These are phyloP conservation scores for Penicillium palitans DNA, from an alignment of 2,329 filamentous ascomycete genomes.

Conservation along the genomic window DNA sequence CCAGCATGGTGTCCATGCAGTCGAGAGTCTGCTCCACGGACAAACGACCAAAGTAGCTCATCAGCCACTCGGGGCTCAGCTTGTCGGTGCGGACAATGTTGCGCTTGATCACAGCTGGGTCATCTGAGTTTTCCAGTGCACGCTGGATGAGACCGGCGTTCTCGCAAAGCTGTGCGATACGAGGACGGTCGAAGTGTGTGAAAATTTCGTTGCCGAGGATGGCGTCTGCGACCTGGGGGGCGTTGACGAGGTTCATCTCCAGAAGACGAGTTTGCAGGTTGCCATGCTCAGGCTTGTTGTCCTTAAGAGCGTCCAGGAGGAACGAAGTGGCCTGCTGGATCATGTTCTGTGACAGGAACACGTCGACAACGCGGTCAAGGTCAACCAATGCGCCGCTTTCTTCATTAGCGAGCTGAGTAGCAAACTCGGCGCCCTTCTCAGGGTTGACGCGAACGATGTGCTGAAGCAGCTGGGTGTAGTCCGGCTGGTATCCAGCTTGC, in stretches of 20 bases:
- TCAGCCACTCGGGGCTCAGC: conserved; percentile 86
- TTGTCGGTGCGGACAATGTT: conserved; percentile 80
- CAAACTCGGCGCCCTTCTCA: conserved; percentile 93
- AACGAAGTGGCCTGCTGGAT: conserved; percentile 98
- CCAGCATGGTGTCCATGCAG: conserved; percentile 94
- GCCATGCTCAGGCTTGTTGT: conserved; percentile 90
- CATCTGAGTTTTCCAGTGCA: conserved; percentile 92
- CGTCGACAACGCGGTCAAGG: conserved; percentile 90
- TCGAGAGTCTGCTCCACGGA: conserved; percentile 95
- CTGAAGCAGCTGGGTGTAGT: conserved; percentile 88
- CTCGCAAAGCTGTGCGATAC: conserved; percentile 88
- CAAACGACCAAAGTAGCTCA: conserved; percentile 88
- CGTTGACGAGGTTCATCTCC: conserved; percentile 97
- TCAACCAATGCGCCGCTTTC: conserved; percentile 86
- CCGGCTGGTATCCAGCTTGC: conserved; percentile 85
- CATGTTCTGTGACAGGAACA: conserved; percentile 98
- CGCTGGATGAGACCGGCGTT: conserved; percentile 83
- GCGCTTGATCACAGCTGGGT: conserved; percentile 85
- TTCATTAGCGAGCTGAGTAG: conserved; percentile 84
- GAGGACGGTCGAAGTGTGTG: conserved; percentile 88
- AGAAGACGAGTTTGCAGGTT: conserved; percentile 90
- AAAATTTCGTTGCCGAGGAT: conserved; percentile 99
- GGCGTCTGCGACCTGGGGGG: conserved; percentile 94
- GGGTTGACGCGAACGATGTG: conserved; percentile 89
- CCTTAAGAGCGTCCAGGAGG: conserved; percentile 89